A percentile compares a stretch with the other conserved stretches of the same genome.
Conservation (phyloP, 306 rosid species). For the Prunus campanulata region DNA sequence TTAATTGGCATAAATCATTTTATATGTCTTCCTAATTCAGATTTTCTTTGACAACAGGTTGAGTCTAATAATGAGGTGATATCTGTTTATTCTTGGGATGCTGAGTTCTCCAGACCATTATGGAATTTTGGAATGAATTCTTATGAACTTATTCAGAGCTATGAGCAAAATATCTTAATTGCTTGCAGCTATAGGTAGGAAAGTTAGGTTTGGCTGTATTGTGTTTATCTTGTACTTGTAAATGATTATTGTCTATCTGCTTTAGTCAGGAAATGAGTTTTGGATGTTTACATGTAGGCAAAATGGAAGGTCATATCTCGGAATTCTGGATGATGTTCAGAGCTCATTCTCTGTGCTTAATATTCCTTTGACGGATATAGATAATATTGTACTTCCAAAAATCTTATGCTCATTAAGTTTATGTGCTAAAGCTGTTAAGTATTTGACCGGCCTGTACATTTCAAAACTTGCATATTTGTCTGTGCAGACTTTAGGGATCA, state of each 20-base stretch:
- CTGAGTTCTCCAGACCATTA: slow-evolving; percentile 78
- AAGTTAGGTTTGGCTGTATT: not conserved
- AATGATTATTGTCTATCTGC: not conserved
- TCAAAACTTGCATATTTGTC: slow-evolving; percentile 20
- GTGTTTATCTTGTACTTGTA: not conserved
- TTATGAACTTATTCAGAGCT: slow-evolving; percentile 59
- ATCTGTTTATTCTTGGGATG: slow-evolving; percentile 64
- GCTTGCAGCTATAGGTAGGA: slow-evolving; percentile 84
- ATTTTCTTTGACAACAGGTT: slow-evolving; percentile 47
- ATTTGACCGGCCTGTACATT: slow-evolving; percentile 2
- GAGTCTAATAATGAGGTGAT: slow-evolving; percentile 69
- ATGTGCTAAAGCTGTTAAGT: slow-evolving; percentile 7
- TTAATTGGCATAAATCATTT: slow-evolving; percentile 1
- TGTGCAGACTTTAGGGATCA: slow-evolving; percentile 56
- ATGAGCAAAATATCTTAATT: slow-evolving; percentile 44
- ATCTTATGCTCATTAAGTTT: slow-evolving; percentile 12
- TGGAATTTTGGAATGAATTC: slow-evolving; percentile 84
- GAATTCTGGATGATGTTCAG: slow-evolving; percentile 61
- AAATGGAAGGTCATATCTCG: slow-evolving; percentile 80
- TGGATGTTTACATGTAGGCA: slow-evolving; percentile 52
- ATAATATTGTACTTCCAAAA: slow-evolving; percentile 58
- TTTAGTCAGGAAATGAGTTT: not conserved
- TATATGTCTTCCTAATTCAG: slow-evolving; percentile 1
- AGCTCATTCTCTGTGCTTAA: slow-evolving; percentile 57
- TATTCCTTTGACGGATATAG: slow-evolving; percentile 80